Base-by-base conservation (phyloP, 192 early-diverging fungal species). In the Thamnidium elegans region DNA sequence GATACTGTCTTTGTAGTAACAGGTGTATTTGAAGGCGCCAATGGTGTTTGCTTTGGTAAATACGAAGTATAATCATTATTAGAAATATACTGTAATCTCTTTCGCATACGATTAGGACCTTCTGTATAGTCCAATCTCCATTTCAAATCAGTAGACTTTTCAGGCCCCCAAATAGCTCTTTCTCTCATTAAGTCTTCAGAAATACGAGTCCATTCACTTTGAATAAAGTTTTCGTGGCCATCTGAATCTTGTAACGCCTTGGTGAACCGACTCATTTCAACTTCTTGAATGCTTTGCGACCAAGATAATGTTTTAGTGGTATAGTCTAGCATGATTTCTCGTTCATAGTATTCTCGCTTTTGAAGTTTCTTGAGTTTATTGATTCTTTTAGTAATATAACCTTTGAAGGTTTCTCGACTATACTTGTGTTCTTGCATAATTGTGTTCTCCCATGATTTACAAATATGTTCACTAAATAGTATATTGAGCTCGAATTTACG, bases 121-220 rank as follows among this genome's bases (percentile, higher is more conserved):
- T 86, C 84, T 36, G 84, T 86, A 56, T 80, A 80, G 66, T 86
- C 85, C 3, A 88, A 56, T 60, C 76, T 70, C 85, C 85, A 88
- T 26, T 71, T 67, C 39, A 63, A 60, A 34, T 55, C 62, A 1
- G 58, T 42, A 3, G 62, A 36, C 0, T 58, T 51, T 50, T 82
- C 75, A 30, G 73, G 68, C 13, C 84, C 83, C 87, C 85, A 87
- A 17, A 89, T 73, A 3, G 87, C 84, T 14, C 84, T 76, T 60
- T 88, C 87, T 9, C 81, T 63, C 34, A 78, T 78, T 0, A 89
- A 65, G 52, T 82, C 79, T 1, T 63, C 71, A 6, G 81, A 72
- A 9, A 84, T 70, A 26, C 78, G 79, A 19, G 71, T 69, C 88
- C 88, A 89, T 55, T 88, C 85, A 51, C 75, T 78, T 36, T 76